phyloP scores from a whole-genome alignment of 192 early-diverging fungal genomes.

The Podila verticillata region DNA sequence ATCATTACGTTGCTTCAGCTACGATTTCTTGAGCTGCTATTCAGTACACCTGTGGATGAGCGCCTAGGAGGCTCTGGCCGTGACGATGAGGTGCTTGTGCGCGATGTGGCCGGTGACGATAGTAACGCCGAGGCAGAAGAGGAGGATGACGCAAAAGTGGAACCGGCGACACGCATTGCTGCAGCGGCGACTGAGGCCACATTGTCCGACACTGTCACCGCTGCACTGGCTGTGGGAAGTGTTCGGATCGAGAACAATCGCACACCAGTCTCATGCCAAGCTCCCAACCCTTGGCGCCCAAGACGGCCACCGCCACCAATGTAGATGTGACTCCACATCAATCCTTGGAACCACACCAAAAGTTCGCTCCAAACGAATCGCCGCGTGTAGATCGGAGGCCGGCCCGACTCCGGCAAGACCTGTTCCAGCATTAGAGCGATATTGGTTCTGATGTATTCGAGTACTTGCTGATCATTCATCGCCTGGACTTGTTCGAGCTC shows the following conservation, averaged over 20 bases:
- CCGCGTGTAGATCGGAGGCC: slow-evolving; percentile 61
- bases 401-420: slow-evolving; percentile 17
- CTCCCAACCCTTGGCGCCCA: slow-evolving; percentile 58
- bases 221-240: neutral
- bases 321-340: slow-evolving; percentile 79
- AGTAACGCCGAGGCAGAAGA: neutral
- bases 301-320: slow-evolving; percentile 58
- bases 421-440: slow-evolving; percentile 57
- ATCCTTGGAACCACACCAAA: slow-evolving; percentile 74
- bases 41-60: no score
- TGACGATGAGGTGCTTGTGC: neutral
- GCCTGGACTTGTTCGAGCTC: slow-evolving; percentile 74
- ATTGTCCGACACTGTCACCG: slow-evolving; percentile 1
- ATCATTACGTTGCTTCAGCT: no score
- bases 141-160: slow-evolving; percentile 3
- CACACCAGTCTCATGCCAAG: slow-evolving; percentile 74
- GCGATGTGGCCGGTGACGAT: neutral
- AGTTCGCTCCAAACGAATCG: slow-evolving; percentile 70
- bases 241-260: slow-evolving; percentile 61
- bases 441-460: slow-evolving; percentile 61
- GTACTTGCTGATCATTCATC: slow-evolving; percentile 66
- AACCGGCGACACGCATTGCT: slow-evolving; percentile 7
- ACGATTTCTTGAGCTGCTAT: no score
- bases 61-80: neutral
- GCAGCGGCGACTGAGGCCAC: slow-evolving; percentile 12